Base-by-base conservation (phyloP, 2,329 filamentous ascomycete species). In the Arthroderma sp. region DNA sequence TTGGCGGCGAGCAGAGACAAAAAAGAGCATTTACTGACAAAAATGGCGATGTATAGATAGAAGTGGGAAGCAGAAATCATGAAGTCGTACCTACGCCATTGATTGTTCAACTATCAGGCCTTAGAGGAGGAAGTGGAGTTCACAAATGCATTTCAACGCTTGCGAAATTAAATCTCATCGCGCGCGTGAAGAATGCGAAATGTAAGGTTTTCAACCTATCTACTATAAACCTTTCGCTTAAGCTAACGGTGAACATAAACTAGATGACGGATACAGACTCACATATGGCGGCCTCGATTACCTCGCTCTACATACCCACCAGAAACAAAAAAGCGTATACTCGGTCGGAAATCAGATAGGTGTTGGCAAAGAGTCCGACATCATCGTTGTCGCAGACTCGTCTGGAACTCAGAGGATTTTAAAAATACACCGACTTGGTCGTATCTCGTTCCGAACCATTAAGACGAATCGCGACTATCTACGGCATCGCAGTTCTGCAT, bases 211-310 rank as follows among this genome's bases (percentile, higher is more conserved):
- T 22, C 3, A 7, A 15, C 22, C n/a, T 41, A 15, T 6, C 29
- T 15, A 33, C 22, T 29, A 38, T 38, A n/a, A 15, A 10, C 11
- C 27, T 28, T 27, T 8, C 36, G n/a, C 9, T 30, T 2, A 42
- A 43, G 28, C 48, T 44, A 40, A 47, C 32, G 31, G 29, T 15
- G 30, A 42, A 22, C 6, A 29, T 30, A 11, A 11, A 33, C 39
- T 47, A 75, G 71, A 98, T 67, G 91, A 98, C 58, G 91, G 91
- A 49, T 98, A 98, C 68, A 81, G 93, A 43, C 75, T 98, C 44
- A 94, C 89, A 5, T 98, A 98, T 61, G 91, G 91, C 56, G 91
- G 91, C 2, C 79, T 96, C 40, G 91, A 98, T 69, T 98, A 98
- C 65, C 80, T 98, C n/a, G 86, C 91, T 10, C 74, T 98, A 44